phyloP scores from a whole-genome alignment of 2,329 filamentous ascomycete species.

The Exophiala sp. region DNA sequence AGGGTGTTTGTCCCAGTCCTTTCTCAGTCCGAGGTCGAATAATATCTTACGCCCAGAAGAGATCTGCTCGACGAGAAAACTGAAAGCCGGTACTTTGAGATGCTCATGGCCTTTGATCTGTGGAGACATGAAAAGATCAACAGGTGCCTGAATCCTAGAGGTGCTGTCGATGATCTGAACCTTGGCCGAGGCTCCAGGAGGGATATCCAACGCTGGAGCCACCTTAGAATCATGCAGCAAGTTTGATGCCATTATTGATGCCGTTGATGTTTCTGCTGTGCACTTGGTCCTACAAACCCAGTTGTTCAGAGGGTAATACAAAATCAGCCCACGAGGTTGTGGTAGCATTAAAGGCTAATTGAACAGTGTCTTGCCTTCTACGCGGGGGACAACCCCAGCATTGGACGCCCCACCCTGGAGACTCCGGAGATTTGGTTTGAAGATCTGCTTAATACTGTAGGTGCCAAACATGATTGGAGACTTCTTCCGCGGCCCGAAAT shows the following conservation, averaged over 20 bases:
- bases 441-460: too few species aligned
- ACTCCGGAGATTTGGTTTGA: too few species aligned
- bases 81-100: conserved; percentile 7
- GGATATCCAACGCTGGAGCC: not conserved
- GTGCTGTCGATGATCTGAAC: conserved; percentile 10
- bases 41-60: conserved; percentile 13
- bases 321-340: too few species aligned
- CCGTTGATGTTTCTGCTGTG: too few species aligned
- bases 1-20: conserved; percentile 27
- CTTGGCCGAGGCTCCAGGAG: conserved; percentile 1
- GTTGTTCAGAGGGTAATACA: too few species aligned
- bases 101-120: conserved; percentile 2
- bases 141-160: conserved; percentile 4
- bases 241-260: not conserved
- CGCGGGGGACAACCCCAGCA: too few species aligned
- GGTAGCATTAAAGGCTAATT: too few species aligned
- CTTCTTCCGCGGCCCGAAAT: too few species aligned
- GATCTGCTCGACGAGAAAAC: conserved; percentile 14
- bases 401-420: too few species aligned
- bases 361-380: too few species aligned
- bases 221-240: conserved; percentile 2
- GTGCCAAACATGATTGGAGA: too few species aligned
- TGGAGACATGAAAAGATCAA: conserved; percentile 6
- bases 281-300: too few species aligned
- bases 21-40: conserved; percentile 29